Evolutionary conservation across 495 filamentous ascomycete species (phyloP).

Genomic region (Penicillium crystallinum): DNA sequence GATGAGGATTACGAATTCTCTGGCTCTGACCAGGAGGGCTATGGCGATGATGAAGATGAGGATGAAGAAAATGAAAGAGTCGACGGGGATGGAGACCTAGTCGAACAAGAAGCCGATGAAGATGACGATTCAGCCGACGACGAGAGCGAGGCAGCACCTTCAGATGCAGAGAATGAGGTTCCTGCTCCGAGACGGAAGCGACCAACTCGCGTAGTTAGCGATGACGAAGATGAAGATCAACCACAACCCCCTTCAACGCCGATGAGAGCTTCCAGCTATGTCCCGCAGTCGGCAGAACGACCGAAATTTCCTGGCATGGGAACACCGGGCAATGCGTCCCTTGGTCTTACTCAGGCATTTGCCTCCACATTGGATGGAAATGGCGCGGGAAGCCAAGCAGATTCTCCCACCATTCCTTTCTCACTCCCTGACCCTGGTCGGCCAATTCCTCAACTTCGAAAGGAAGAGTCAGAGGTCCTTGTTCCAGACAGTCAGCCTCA

Average conservation of each 20-base stretch:
- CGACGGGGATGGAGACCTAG: slow-evolving; percentile 30
- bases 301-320: slow-evolving; percentile 52
- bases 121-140: slow-evolving; percentile 33
- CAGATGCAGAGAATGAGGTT: slow-evolving; percentile 22
- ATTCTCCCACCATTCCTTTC: slow-evolving; percentile 43
- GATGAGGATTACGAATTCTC: slow-evolving; percentile 52
- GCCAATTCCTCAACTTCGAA: slow-evolving; percentile 36
- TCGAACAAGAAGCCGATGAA: slow-evolving; percentile 40
- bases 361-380: slow-evolving; percentile 82
- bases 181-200: slow-evolving; percentile 33
- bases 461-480: slow-evolving; percentile 49
- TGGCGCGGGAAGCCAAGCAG: slow-evolving; percentile 27
- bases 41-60: background rate
- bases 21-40: slow-evolving; percentile 48
- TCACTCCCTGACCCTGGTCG: slow-evolving; percentile 50
- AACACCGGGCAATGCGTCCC: slow-evolving; percentile 46
- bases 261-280: slow-evolving; percentile 24
- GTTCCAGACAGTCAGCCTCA: slow-evolving; percentile 62
- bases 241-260: slow-evolving; percentile 29
- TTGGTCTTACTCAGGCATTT: slow-evolving; percentile 88
- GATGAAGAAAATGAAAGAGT: slow-evolving; percentile 36
- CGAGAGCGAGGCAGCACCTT: slow-evolving; percentile 17
- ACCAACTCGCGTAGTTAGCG: slow-evolving; percentile 39
- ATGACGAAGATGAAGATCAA: slow-evolving; percentile 50
- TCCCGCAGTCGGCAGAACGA: slow-evolving; percentile 30